Evolutionary conservation across 2,329 filamentous ascomycete species (phyloP).

Genomic region (Chaetomiaceae sp.): DNA sequence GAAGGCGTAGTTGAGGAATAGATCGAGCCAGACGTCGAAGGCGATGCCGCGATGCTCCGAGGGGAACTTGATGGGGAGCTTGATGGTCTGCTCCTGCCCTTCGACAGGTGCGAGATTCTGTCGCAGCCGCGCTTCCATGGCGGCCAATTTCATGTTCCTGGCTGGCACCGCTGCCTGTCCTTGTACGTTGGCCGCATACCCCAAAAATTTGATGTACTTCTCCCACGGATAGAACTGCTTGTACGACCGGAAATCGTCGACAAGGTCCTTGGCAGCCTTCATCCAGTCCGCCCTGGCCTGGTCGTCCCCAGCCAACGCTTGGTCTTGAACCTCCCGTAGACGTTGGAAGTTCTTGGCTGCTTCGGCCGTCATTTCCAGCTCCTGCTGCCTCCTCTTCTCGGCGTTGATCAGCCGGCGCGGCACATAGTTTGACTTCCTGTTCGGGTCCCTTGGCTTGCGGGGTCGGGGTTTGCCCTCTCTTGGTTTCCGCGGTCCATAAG

Average conservation of each 20-base stretch:
- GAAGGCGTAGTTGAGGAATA: constrained; percentile 85
- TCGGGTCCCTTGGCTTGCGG: constrained; percentile 25
- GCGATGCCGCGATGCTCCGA: constrained; percentile 62
- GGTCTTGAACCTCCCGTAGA: constrained; percentile 39
- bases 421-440: constrained; percentile 36
- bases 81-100: constrained; percentile 27
- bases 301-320: constrained; percentile 30
- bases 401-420: constrained; percentile 44
- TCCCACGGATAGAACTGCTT: constrained; percentile 65
- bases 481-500: constrained; percentile 25
- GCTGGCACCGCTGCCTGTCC: constrained; percentile 33
- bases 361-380: constrained; percentile 35
- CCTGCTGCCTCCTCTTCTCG: constrained; percentile 42
- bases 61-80: constrained; percentile 26
- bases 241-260: constrained; percentile 60
- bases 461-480: constrained; percentile 22
- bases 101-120: constrained; percentile 39
- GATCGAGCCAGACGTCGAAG: constrained; percentile 81
- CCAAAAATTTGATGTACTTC: constrained; percentile 57
- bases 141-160: constrained; percentile 43
- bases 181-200: constrained; percentile 36
- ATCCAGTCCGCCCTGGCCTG: constrained; percentile 52
- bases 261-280: constrained; percentile 53
- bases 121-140: constrained; percentile 53
- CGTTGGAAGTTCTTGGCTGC: constrained; percentile 38